Evolutionary conservation across 495 filamentous ascomycete genomes (phyloP), one percentile per base, ranked within the genome.

Genomic region (Melanomma pulvis-pyrius): DNA sequence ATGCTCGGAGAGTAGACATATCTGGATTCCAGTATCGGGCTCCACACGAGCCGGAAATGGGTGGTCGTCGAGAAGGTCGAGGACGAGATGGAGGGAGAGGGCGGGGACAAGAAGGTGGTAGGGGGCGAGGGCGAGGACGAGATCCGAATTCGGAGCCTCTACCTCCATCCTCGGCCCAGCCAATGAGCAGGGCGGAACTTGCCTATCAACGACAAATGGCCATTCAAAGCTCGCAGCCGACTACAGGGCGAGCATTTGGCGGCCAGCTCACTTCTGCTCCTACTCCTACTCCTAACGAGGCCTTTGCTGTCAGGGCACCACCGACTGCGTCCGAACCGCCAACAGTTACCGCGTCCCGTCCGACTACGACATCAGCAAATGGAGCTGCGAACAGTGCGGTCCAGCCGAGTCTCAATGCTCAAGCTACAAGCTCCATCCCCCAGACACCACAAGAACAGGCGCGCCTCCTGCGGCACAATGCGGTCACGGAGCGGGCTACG

Each of bases 151-250:
- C 90, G 1, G 93, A 97, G 59, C 79, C 91, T 25, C 74, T 93
- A 17, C 91, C 92, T 9, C 78, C 82, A 8, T 91, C 90, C 29
- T 91, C 89, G 44, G 91, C 91, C 0, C 92, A 94, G 61, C 90
- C 92, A 11, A 74, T 97, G 76, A 81, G 87, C 64, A 79, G 94
- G 77, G 94, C 93, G 68, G 91, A 98, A 74, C 78, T 97, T 28
- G 96, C 96, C 32, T 96, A 92, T 73, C 93, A 97, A 70, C 82
- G 96, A 47, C 92, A 96, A 65, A 87, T 96, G 84, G 93, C 92
- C 2, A 89, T 98, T 44, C 92, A 93, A 67, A 92, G 22, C 64
- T 86, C 90, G 1, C 93, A 94, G 73, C 89, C 91, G 0, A 84
- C 88, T 6, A 83, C 91, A 2, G 85, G 84, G 11, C 84, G 91